Evolutionary conservation across 768 basidiomycete species (phyloP).

Genomic region (Thelephora ganbajun): DNA sequence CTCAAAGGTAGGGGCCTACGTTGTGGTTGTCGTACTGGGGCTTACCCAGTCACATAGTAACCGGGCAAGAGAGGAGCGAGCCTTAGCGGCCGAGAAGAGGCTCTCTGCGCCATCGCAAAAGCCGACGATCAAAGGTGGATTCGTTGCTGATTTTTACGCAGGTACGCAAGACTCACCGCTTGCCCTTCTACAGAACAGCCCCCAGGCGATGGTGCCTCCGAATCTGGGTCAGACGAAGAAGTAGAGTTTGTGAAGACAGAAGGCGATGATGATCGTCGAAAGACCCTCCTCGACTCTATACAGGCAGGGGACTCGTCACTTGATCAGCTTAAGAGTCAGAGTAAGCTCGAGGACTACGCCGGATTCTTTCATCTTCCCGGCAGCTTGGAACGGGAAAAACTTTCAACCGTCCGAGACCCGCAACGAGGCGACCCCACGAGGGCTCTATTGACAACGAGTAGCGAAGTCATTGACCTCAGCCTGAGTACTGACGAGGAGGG

Average conservation of each 20-base stretch:
- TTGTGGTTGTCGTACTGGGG: too few species aligned
- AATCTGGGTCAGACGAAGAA: not conserved
- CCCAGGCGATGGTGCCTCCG: not conserved
- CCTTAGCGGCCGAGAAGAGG: slow-evolving; percentile 57
- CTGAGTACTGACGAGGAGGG: too few species aligned
- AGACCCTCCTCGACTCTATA: not conserved
- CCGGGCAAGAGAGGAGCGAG: slow-evolving; percentile 70
- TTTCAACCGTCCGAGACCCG: too few species aligned
- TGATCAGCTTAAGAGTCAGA: not conserved
- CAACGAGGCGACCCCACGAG: too few species aligned
- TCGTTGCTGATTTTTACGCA: not conserved
- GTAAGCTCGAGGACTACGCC: not conserved
- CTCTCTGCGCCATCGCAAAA: slow-evolving; percentile 26
- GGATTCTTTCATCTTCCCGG: not conserved
- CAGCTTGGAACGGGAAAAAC: too few species aligned
- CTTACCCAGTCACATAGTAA: too few species aligned
- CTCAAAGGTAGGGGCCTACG: slow-evolving; percentile 51
- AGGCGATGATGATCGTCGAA: not conserved
- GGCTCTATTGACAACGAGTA: too few species aligned
- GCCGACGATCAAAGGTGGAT: not conserved
- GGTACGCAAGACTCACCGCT: not conserved
- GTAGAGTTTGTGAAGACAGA: not conserved
- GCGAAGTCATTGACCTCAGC: too few species aligned
- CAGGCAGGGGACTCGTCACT: not conserved
- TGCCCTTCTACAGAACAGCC: not conserved